Base-by-base conservation (phyloP, 345 rosid genomes). In the Linum usitatissimum region DNA sequence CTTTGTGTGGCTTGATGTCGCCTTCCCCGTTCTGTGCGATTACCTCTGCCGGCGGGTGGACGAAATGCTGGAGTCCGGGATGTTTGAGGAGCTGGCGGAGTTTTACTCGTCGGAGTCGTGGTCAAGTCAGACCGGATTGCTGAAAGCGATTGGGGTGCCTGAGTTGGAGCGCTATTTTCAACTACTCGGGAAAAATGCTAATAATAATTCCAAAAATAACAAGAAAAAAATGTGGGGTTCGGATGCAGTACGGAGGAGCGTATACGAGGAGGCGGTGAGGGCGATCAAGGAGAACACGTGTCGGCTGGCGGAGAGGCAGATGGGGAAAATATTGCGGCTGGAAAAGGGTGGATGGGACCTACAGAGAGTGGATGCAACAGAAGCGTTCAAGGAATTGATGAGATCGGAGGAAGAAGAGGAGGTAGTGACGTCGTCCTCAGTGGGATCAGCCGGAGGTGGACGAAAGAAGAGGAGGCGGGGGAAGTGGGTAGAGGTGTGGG, bases 121-220 rank as follows among this genome's bases (percentile, higher is more conserved):
- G 30, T 18, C 15, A 38, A 30, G 30, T 64, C 79, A 64, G 63
- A 63, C 54, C 18, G 96, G 97, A 62, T 54, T 93, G 38, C 64
- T 82, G 67, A 93, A 83, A 53, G 91, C 99, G 15, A 93, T 93
- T 51, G 97, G 99, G 3, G 94, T 93, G 13, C 94, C 94, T 38
- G 97, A 93, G 83, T 87, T 93, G 62, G 83, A 82, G 40, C 48
- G 55, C 1, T 87, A 79, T 74, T 34, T 34, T 34, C 38, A 34
- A 34, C 6, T 34, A 7, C 6, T 34, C 28, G 28, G 28, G 38
- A 34, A 34, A 7, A 34, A 34, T 34, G 38, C 6, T 34, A 34
- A 34, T 34, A 34, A 28, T 23, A 23, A 63, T 74, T 74, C 71
- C 90, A 83, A 64, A 53, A 61, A 59, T 55, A 59, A 51, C 12